phyloP scores from a whole-genome alignment of 108 stramenopile genomes.

The Skeletonema marinoi region DNA sequence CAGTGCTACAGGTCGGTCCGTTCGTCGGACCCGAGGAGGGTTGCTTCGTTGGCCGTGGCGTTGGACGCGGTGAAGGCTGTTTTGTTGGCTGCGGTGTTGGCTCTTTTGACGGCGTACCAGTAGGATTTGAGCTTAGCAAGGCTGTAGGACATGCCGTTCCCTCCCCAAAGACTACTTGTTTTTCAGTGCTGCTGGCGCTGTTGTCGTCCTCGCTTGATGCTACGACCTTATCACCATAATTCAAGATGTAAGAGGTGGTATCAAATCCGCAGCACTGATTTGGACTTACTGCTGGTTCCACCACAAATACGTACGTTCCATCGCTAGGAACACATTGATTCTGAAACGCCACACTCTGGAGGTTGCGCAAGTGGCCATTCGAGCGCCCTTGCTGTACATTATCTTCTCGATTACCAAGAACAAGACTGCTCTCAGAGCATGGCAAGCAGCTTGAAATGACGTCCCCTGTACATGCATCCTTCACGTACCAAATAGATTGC shows the following conservation, averaged over 20 bases:
- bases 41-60: not conserved
- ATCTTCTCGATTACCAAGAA: not conserved
- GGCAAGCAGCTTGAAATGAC: conserved; percentile 27
- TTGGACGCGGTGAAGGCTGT: not conserved
- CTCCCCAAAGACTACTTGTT: not conserved
- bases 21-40: not conserved
- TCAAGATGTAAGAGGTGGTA: conserved; percentile 9
- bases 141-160: not conserved
- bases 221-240: conserved; percentile 7
- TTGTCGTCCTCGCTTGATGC: not conserved
- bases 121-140: too few relatives aligned
- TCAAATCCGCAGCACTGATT: conserved; percentile 35
- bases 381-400: not conserved
- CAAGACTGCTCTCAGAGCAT: not conserved
- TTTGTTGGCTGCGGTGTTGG: conserved; percentile 4
- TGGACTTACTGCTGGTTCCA: conserved; percentile 8
- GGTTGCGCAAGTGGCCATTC: not conserved
- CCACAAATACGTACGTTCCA: conserved; percentile 27
- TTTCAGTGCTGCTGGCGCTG: not conserved
- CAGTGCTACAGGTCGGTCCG: not conserved
- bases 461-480: conserved; percentile 29
- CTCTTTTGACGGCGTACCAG: not conserved
- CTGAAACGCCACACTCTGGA: not conserved
- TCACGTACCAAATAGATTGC: conserved; percentile 22
- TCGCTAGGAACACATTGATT: conserved; percentile 7